phyloP scores from a whole-genome alignment of 129 eudicot genomes.

The sunflower (Helianthus annuus) region HanXRQr2.0-SUNRISE NC_035447.2:76141869-76142368 shows the following conservation, averaged over 20 bases:
- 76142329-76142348: constrained; percentile 90
- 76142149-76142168: no score
- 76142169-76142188: no score
- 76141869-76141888: background rate
- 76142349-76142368: constrained; percentile 74
- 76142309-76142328: constrained; percentile 91
- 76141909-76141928: background rate
- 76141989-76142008: background rate
- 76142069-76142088: background rate
- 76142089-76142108: background rate
- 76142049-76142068: background rate
- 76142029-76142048: background rate
- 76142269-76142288: constrained; percentile 97
- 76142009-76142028: background rate
- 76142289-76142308: constrained; percentile 72
- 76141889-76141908: background rate
- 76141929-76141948: background rate
- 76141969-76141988: background rate
- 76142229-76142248: constrained; percentile 8
- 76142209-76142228: background rate
- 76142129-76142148: no score
- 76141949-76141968: background rate
- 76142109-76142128: no score
- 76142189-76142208: background rate
- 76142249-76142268: constrained; percentile 76